These are phyloP conservation scores for Fallopia convolvulus DNA, from an alignment of 148 eudicot genomes.

Conservation along the genomic window DNA sequence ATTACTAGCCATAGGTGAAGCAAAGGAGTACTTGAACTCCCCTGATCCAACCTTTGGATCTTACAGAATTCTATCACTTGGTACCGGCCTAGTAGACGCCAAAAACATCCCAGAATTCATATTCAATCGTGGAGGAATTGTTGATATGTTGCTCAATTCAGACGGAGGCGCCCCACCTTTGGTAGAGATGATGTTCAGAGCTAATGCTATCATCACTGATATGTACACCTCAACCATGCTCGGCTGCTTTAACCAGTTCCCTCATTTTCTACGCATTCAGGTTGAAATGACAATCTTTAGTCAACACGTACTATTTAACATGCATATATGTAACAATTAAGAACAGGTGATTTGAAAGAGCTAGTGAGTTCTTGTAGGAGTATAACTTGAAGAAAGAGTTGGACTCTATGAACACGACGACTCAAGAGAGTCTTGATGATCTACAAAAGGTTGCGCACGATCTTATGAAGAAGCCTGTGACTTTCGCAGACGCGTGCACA, in stretches of 20 bases:
- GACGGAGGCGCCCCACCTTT: background rate
- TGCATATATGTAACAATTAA: background rate
- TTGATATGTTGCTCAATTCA: background rate
- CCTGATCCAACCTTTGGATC: background rate
- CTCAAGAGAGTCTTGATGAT: background rate
- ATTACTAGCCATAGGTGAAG: conserved; percentile 31
- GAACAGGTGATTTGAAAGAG: background rate
- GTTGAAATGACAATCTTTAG: background rate
- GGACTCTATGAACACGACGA: background rate
- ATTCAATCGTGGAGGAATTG: background rate
- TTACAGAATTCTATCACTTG: conserved; percentile 2
- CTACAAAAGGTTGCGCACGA: background rate
- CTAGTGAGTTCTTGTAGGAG: background rate
- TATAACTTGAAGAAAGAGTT: conserved; percentile 5
- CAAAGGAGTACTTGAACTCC: conserved; percentile 15
- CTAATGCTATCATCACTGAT: background rate
- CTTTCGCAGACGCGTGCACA: background rate
- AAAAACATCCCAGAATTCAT: background rate
- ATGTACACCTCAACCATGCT: conserved; percentile 6
- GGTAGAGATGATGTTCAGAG: background rate
- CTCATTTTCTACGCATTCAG: background rate
- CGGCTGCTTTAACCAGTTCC: conserved; percentile 4
- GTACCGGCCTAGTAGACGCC: background rate
- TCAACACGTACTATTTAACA: too few species aligned
- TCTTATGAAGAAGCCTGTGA: conserved; percentile 6